Evolutionary conservation across 306 rosid species (phyloP), one percentile per base, ranked within the genome.

Genomic region (Prunus davidiana): DNA sequence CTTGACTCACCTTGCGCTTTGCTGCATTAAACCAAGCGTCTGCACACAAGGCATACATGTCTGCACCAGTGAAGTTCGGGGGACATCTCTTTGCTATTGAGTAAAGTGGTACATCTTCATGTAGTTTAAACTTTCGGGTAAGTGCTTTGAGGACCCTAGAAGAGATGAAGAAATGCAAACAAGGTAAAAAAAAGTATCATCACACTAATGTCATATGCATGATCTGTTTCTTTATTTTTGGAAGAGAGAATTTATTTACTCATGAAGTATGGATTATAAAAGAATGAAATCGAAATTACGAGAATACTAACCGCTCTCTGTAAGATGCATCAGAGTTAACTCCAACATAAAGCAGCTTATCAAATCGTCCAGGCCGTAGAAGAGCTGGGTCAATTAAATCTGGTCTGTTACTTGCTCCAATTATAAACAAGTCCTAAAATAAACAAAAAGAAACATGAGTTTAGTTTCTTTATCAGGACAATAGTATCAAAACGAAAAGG

Each of bases 1-100:
- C 61, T 6, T 5, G 73, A 79, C 79, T 80, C 67, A 89, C 97
- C 89, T 84, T 92, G 84, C 97, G 88, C 77, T 92, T 95, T 73
- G 97, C 99, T 41, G 99, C 97, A 43, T 87, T 86, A 79, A 95
- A 95, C 99, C 97, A 95, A 69, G 99, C 97, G 66, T 92, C 99
- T 12, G 97, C 96, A 87, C 99, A 95, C 61, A 95, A 86, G 74
- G 99, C 99, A 84, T 92, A 95, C 93, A 90, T 90, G 82, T 92
- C 99, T 64, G 97, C 97, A 60, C 97, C 97, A 8, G 99, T 95
- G 85, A 92, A 95, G 89, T 88, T 92, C 65, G 90, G 88, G 4
- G 93, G 97, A 74, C 97, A 95, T 77, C 81, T 92, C 78, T 85
- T 86, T 46, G 98, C 98, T 65, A 94, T 89, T 15, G 96, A 71